Evolutionary conservation across 2,329 filamentous ascomycete genomes (phyloP).

Genomic region (Arthrinium phaeospermum): DNA sequence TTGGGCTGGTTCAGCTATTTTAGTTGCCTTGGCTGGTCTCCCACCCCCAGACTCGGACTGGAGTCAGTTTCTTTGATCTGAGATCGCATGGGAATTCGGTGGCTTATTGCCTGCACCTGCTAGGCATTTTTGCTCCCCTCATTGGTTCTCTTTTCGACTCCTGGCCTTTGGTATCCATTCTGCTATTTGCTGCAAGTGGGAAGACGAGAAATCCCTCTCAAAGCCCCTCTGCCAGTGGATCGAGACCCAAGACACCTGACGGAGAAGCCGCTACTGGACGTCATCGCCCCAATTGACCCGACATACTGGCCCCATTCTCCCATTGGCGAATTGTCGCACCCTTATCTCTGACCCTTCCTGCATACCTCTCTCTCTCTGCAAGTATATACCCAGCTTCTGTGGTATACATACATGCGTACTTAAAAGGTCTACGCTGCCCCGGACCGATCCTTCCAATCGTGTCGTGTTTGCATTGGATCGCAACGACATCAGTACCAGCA

Average conservation of each 20-base stretch:
- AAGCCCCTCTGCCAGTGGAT: background rate
- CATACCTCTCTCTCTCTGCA: background rate
- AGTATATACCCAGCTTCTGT: background rate
- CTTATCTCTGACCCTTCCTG: background rate
- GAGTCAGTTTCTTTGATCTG: background rate
- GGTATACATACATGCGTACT: too few relatives aligned
- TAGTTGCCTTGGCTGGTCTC: background rate
- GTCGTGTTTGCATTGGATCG: background rate
- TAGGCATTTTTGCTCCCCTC: background rate
- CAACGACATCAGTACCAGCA: background rate
- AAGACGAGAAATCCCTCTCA: background rate
- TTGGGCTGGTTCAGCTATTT: background rate
- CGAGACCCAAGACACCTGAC: background rate
- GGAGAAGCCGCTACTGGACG: background rate
- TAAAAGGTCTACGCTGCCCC: background rate
- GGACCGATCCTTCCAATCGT: background rate
- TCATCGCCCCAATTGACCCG: conserved; percentile 11
- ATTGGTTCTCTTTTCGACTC: background rate
- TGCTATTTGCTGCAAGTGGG: background rate
- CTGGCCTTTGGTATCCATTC: too few relatives aligned
- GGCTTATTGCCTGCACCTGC: background rate
- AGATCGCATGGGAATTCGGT: background rate
- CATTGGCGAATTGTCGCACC: background rate
- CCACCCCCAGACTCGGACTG: background rate
- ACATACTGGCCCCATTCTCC: background rate